Percentiles rank a stretch among this genome's conserved stretches.
Evolutionary conservation across 192 early-diverging fungal genomes (phyloP).

Genomic region (Dispira parvispora): DNA sequence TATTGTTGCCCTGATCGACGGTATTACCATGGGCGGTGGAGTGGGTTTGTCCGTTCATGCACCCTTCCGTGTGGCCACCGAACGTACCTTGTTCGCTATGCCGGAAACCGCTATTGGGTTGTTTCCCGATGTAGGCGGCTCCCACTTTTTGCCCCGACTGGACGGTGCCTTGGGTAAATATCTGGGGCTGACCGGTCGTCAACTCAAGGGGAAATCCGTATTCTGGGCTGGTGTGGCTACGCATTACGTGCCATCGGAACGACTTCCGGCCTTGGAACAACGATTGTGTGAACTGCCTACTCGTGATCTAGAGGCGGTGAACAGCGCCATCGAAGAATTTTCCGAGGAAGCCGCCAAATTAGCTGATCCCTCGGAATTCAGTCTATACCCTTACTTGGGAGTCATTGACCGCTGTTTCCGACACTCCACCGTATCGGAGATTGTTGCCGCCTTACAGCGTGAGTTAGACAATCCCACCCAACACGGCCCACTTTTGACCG

Average conservation of each 20-base stretch:
- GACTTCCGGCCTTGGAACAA: slow-evolving; percentile 60
- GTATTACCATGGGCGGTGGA: slow-evolving; percentile 92
- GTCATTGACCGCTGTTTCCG: slow-evolving; percentile 81
- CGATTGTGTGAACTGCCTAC: slow-evolving; percentile 67
- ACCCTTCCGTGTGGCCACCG: slow-evolving; percentile 90
- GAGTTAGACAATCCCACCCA: slow-evolving; percentile 23
- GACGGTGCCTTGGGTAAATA: slow-evolving; percentile 91
- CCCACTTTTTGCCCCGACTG: slow-evolving; percentile 85
- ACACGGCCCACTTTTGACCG: neutral
- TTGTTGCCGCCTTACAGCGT: slow-evolving; percentile 61
- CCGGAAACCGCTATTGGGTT: slow-evolving; percentile 93
- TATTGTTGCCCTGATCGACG: slow-evolving; percentile 74
- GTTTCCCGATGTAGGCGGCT: slow-evolving; percentile 91
- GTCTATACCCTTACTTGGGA: slow-evolving; percentile 25
- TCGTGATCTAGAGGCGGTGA: slow-evolving; percentile 59
- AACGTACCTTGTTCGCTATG: slow-evolving; percentile 93
- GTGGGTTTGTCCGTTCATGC: slow-evolving; percentile 90
- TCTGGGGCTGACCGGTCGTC: slow-evolving; percentile 72
- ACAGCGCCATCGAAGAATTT: slow-evolving; percentile 84
- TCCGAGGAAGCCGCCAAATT: slow-evolving; percentile 12
- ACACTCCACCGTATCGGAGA: slow-evolving; percentile 63
- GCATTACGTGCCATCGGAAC: slow-evolving; percentile 82
- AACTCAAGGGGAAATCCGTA: slow-evolving; percentile 67
- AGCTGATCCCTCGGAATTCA: slow-evolving; percentile 13
- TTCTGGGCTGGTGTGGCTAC: slow-evolving; percentile 91